Evolutionary conservation across 2,329 filamentous ascomycete genomes (phyloP).

Genomic region (Claviceps maximensis): DNA sequence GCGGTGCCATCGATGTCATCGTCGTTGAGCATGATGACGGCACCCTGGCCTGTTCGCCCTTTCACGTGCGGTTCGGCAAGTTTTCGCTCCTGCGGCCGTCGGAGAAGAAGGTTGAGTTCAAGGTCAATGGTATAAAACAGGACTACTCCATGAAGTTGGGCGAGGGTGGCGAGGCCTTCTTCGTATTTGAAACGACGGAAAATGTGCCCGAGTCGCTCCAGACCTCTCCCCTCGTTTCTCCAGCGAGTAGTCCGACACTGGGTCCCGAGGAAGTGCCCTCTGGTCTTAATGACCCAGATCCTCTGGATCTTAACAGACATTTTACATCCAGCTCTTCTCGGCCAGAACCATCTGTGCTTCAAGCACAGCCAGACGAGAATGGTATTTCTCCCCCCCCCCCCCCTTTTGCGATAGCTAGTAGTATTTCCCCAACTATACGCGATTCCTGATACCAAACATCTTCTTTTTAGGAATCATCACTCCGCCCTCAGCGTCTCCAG

Average conservation of each 20-base stretch:
- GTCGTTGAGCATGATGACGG: constrained; percentile 95
- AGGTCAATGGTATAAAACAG: constrained; percentile 83
- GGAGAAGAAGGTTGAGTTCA: constrained; percentile 98
- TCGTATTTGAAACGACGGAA: constrained; percentile 91
- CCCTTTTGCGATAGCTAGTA: too few relatives aligned
- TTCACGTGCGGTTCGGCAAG: constrained; percentile 98
- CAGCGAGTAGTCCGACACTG: constrained; percentile 70
- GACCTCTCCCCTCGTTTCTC: constrained; percentile 86
- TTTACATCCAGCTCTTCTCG: constrained; percentile 21
- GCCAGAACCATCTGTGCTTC: constrained; percentile 32
- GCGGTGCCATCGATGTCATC: constrained; percentile 96
- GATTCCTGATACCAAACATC: not conserved
- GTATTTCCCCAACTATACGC: not conserved
- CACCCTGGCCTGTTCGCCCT: constrained; percentile 79
- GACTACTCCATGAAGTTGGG: constrained; percentile 97
- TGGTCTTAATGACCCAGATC: constrained; percentile 53
- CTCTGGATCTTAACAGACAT: constrained; percentile 48
- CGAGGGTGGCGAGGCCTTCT: constrained; percentile 95
- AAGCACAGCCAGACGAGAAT: constrained; percentile 15
- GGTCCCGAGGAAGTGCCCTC: constrained; percentile 19
- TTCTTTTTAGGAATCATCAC: constrained; percentile 31
- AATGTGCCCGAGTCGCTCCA: constrained; percentile 86
- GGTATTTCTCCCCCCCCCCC: constrained; percentile 11
- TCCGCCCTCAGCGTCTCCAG: constrained; percentile 40
- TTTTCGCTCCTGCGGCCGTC: constrained; percentile 89